Base-by-base conservation (phyloP, 331 rosid species). In the Quercus phellos region DNA sequence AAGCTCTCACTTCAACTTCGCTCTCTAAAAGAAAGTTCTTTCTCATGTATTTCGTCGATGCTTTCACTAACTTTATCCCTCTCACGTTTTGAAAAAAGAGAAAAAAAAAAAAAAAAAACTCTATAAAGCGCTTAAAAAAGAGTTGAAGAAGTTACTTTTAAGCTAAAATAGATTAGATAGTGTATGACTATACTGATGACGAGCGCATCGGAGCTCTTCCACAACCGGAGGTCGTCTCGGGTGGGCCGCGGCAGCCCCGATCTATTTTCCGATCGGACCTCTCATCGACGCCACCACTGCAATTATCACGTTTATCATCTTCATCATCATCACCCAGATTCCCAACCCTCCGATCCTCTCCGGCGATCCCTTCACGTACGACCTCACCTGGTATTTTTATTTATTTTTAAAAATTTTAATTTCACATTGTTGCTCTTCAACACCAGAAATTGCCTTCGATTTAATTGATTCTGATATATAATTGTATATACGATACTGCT, bases 171-270 rank as follows among this genome's bases (percentile, higher is more conserved):
- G 10, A 2, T 13, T 46, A 35, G 10, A 4, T 5, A 22, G 91
- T 88, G 91, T 54, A 92, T 94, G 43, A 35, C 2, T 35, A 35
- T 34, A 34, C 2, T 34, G 2, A 34, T 38, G 97, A 88, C 99
- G 94, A 94, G 97, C 92, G 99, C 97, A 79, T 89, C 91, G 73
- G 99, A 94, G 88, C 83, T 94, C 14, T 92, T 90, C 79, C 67
- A 80, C 84, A 77, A n/a, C 68, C 72, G 99, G 78, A 89, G 99
- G 12, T 38, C 46, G 85, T 91, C 86, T 72, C 94, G 99, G 38
- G 78, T 78, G 43, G 96, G 89, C 71, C 97, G 99, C 53, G 16
- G 77, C 72, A 26, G 71, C 60, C 38, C 71, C 74, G 82, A 73
- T 72, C 82, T 83, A 11, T 84, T 81, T 67, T 76, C 89, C 29